A percentile compares a stretch with the other conserved stretches of the same genome.
Conservation (phyloP, 345 rosid species). For the Physaria fendleri region DNA sequence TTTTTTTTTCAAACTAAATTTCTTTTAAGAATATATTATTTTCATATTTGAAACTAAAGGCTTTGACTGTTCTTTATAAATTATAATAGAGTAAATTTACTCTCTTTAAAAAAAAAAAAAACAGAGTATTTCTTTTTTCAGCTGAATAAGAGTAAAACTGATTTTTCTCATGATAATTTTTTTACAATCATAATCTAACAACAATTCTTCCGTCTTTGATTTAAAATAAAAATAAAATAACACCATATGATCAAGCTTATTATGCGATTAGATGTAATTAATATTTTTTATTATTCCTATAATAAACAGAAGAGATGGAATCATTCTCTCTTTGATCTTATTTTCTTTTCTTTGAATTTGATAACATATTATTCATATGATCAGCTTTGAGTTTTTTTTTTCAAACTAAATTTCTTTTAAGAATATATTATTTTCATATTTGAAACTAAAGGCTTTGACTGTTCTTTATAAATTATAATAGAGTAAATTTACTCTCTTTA, state of each 20-base stretch:
- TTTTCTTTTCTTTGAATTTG: not conserved
- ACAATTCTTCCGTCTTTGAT: not conserved
- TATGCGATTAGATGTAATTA: not conserved
- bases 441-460: not conserved
- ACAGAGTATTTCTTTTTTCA: not conserved
- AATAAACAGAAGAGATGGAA: not conserved
- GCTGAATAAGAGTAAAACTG: too few species aligned
- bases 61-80: not conserved
- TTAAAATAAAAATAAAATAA: not conserved
- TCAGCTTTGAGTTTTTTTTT: not conserved
- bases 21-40: not conserved
- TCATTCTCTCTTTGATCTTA: too few species aligned
- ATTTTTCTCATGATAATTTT: too few species aligned
- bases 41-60: not conserved
- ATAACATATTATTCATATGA: not conserved
- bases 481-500: not conserved
- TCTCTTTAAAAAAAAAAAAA: too few species aligned
- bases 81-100: not conserved
- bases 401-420: not conserved
- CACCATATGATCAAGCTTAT: not conserved
- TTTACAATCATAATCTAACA: not conserved
- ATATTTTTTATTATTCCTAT: not conserved
- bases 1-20: not conserved
- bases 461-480: not conserved
- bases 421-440: not conserved